Percentiles rank a stretch among this genome's conserved stretches.
These are phyloP conservation scores for Penicillium psychrosexuale DNA, from an alignment of 2,329 filamentous ascomycete genomes.

Conservation along the genomic window DNA sequence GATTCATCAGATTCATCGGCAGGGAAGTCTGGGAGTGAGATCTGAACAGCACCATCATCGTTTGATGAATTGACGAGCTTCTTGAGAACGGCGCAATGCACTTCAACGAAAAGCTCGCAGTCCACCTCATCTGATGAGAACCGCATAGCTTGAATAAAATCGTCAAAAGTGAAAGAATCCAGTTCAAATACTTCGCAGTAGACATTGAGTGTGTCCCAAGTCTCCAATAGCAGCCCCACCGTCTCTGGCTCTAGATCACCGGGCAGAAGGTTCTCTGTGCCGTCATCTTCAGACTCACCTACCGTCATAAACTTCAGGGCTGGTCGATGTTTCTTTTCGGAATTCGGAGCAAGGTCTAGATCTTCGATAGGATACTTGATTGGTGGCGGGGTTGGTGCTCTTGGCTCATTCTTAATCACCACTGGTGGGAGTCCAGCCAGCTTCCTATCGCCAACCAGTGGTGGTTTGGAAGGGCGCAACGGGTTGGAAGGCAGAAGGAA, in stretches of 20 bases:
- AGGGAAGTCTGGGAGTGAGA: conserved; percentile 72
- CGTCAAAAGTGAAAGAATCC: conserved; percentile 97
- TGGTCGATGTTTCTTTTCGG: conserved; percentile 65
- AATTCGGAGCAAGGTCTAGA: conserved; percentile 69
- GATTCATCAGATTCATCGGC: conserved; percentile 66
- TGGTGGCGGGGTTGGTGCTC: conserved; percentile 65
- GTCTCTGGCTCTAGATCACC: conserved; percentile 70
- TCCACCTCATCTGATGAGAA: conserved; percentile 69
- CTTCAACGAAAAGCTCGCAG: conserved; percentile 83
- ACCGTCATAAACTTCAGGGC: conserved; percentile 72
- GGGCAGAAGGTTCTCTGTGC: conserved; percentile 46
- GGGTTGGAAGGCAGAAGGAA: conserved; percentile 37
- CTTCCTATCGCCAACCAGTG: conserved; percentile 35
- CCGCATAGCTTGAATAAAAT: conserved; percentile 84
- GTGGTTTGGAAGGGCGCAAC: conserved; percentile 30
- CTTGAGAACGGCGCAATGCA: conserved; percentile 89
- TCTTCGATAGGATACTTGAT: conserved; percentile 97
- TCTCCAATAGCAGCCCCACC: conserved; percentile 80
- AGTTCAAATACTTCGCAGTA: conserved; percentile 92
- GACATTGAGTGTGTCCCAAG: conserved; percentile 97
- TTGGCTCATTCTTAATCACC: conserved; percentile 49
- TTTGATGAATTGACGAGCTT: conserved; percentile 73
- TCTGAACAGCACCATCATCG: conserved; percentile 72
- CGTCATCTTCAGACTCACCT: conserved; percentile 55
- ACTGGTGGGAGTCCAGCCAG: conserved; percentile 30